These are phyloP conservation scores for Verbascum thapsus DNA, from an alignment of 257 asterid genomes.

Conservation along the genomic window DNA sequence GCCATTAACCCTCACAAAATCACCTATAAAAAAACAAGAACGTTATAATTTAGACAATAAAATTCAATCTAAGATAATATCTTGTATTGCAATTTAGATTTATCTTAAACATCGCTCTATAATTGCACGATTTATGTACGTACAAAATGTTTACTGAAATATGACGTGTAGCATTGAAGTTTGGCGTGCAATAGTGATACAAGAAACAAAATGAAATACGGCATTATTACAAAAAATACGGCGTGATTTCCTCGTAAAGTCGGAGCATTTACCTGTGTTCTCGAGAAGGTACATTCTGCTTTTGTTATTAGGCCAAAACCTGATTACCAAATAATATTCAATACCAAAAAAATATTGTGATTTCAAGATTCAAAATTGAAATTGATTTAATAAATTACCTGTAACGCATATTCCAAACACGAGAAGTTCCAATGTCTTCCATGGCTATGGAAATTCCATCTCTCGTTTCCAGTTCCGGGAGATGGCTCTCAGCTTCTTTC, in stretches of 20 bases:
- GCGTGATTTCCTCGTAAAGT: no score
- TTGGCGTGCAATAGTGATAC: no score
- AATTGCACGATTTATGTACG: no score
- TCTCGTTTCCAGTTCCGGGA: conserved; percentile 84
- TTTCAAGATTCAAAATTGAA: neutral
- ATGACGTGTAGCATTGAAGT: no score
- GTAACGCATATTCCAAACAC: conserved; percentile 85
- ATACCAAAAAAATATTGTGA: neutral
- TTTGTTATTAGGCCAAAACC: conserved; percentile 88
- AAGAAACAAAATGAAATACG: no score
- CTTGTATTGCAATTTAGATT: no score
- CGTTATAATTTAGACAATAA: neutral
- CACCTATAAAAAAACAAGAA: conserved; percentile 39
- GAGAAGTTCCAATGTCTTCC: conserved; percentile 90
- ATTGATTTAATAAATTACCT: conserved; percentile 41
- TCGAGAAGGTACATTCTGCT: conserved; percentile 96
- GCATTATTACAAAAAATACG: no score
- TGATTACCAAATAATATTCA: conserved; percentile 23
- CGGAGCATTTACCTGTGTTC: conserved; percentile 56
- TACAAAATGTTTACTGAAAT: no score
- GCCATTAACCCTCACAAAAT: conserved; percentile 62
- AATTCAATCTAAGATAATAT: no score
- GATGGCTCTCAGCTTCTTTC: conserved; percentile 95
- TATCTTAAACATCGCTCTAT: no score
- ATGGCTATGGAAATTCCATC: conserved; percentile 86